Evolutionary conservation across 192 early-diverging fungal species (phyloP), one percentile per base, ranked within the genome.

Genomic region (Gonapodya sp.): DNA sequence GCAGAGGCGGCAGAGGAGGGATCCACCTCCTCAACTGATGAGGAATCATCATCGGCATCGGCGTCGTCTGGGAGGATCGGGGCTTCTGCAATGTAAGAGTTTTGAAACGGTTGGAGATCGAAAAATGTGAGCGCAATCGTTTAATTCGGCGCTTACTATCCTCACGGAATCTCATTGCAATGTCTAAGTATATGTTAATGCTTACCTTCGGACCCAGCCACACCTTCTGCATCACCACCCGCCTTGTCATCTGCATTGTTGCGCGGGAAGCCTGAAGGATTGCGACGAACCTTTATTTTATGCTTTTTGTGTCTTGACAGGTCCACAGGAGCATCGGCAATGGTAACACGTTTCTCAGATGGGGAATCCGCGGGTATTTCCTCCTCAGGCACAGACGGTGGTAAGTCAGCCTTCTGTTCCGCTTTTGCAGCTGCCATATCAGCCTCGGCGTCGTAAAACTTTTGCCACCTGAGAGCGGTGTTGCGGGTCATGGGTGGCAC

Each of bases 371-470:
- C 46, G 8, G 8, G 8, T 64, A 24, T 24, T 24, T 64, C 46
- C 46, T 64, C 46, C 46, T 64, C 46, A n/a, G n/a, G n/a, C n/a
- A n/a, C n/a, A n/a, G n/a, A n/a, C n/a, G n/a, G n/a, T n/a, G n/a
- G n/a, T n/a, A n/a, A n/a, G n/a, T n/a, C n/a, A n/a, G n/a, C n/a
- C 46, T 24, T 8, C 46, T 64, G 46, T 8, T 64, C 8, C 24
- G 8, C 24, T 8, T 64, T 8, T 24, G 46, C 46, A 24, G 46
- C 46, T 64, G 46, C 46, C 8, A 64, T 8, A 24, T 64, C 46
- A 16, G 46, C 46, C 46, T 64, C 46, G 46, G 46, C 46, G 46
- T 64, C 46, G 75, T 77, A 77, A 34, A 77, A 77, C 30, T 34
- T 18, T 34, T 77, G 75, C 75, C 75, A 77, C 18, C 75, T 16